Conservation (phyloP, 1,284 basidiomycete genomes). For the Cutaneotrichosporon curvatum region DNA sequence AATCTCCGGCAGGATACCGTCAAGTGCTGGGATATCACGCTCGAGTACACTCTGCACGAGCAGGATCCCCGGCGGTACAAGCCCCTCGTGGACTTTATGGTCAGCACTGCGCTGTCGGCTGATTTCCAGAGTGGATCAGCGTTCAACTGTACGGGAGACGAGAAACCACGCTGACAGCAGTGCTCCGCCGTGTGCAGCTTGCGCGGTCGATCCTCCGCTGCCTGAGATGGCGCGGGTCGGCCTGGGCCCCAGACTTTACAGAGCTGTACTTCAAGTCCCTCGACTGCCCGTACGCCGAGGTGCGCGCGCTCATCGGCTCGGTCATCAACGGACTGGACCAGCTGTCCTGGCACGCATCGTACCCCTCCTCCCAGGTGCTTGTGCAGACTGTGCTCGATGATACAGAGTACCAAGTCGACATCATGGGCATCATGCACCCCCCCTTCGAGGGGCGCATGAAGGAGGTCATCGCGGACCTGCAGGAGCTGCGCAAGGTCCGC, state of each 20-base stretch:
- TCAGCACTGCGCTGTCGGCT: slow-evolving; percentile 56
- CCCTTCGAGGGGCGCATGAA: slow-evolving; percentile 56
- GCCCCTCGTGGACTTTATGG: slow-evolving; percentile 71
- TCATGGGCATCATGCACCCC: slow-evolving; percentile 62
- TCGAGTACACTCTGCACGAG: slow-evolving; percentile 59
- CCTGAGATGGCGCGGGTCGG: slow-evolving; percentile 68
- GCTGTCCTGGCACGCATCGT: slow-evolving; percentile 64
- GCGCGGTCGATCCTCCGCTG: slow-evolving; percentile 56
- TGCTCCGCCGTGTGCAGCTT: slow-evolving; percentile 35
- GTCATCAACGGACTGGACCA: slow-evolving; percentile 62
- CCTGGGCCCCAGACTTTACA: slow-evolving; percentile 61
- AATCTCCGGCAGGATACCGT: slow-evolving; percentile 80
- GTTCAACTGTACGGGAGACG: slow-evolving; percentile 50
- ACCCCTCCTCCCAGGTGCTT: slow-evolving; percentile 60
- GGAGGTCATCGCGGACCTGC: slow-evolving; percentile 55
- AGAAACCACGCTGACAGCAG: slow-evolving; percentile 23
- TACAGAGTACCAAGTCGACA: slow-evolving; percentile 55
- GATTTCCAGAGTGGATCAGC: slow-evolving; percentile 74
- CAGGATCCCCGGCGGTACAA: slow-evolving; percentile 80
- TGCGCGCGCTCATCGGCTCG: slow-evolving; percentile 63
- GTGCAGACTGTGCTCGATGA: slow-evolving; percentile 56
- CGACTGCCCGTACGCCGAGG: slow-evolving; percentile 76
- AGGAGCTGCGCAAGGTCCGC: slow-evolving; percentile 63
- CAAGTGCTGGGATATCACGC: slow-evolving; percentile 45
- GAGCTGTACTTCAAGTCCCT: slow-evolving; percentile 66